Percentiles rank a stretch among this genome's conserved stretches.
phyloP scores from a whole-genome alignment of 108 stramenopile species.

The Pseudonitzschia pungens region DNA sequence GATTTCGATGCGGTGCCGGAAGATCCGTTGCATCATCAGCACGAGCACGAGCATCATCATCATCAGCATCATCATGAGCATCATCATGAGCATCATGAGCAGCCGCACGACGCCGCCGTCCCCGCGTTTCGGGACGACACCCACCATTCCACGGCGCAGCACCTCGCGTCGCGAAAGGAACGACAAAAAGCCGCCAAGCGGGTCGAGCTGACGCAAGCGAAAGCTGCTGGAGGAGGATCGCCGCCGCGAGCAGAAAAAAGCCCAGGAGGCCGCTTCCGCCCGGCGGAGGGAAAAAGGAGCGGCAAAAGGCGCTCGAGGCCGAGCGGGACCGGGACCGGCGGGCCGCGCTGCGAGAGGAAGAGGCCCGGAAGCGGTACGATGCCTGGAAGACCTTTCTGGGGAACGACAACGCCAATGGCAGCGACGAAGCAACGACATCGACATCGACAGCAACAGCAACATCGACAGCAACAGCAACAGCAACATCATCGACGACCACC shows the following conservation, averaged over 20 bases:
- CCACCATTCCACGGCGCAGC: neutral
- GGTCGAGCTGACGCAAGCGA: slow-evolving; percentile 59
- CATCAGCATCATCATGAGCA: neutral
- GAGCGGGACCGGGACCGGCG: slow-evolving; percentile 28
- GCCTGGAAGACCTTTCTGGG: slow-evolving; percentile 27
- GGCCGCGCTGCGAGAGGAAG: slow-evolving; percentile 14
- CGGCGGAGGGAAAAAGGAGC: slow-evolving; percentile 21
- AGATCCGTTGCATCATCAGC: slow-evolving; percentile 11
- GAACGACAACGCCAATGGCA: neutral
- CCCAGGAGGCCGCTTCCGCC: slow-evolving; percentile 22
- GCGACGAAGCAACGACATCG: no score
- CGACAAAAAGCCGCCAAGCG: slow-evolving; percentile 67
- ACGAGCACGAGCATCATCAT: neutral
- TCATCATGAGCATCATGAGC: neutral
- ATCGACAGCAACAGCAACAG: neutral
- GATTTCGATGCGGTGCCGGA: no score
- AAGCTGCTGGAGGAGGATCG: slow-evolving; percentile 51
- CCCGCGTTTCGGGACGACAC: slow-evolving; percentile 4
- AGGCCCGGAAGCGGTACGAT: slow-evolving; percentile 19
- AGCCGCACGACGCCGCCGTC: neutral
- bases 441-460: neutral
- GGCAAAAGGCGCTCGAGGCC: neutral
- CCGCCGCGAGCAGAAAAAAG: slow-evolving; percentile 40
- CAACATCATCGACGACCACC: neutral
- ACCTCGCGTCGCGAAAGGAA: slow-evolving; percentile 56